Base-by-base conservation (phyloP, 345 rosid species). In the Eucalyptus coolabah region DNA sequence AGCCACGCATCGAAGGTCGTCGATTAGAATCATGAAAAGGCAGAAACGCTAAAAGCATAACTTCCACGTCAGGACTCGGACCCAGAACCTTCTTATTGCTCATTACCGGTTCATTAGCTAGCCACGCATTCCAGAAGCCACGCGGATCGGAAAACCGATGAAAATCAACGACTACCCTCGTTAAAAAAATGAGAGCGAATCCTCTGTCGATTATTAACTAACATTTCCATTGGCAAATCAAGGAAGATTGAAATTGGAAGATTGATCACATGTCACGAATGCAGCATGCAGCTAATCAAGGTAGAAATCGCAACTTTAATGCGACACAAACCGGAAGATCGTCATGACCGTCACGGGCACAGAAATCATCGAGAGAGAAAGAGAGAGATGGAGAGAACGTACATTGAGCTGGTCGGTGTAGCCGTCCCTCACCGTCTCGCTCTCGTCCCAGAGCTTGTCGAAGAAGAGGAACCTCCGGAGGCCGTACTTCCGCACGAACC, bases 361-460 rank as follows among this genome's bases (percentile, higher is more conserved):
- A 17, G 88, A 89, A 81, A 45, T 21, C 81, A 26, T 56, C 8
- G 14, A 72, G 51, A 53, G 85, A 87, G 8, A 47, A 7, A 44
- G 56, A 16, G 47, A 53, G 50, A 72, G 8, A 47, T 18, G 16
- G 56, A 16, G 49, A 72, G 69, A 81, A 89, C 97, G 60, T 91
- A 98, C 99, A 93, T 96, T 93, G 94, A 98, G 99, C 92, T 95
- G 96, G 45, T 89, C 92, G 19, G 96, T 96, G 96, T 98, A 96
- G 24, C 96, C 94, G 3, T 81, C 83, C 4, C 99, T 90, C 0
- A 97, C 99, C 24, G 94, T 95, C 91, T 97, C 98, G 93, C 99
- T 97, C 90, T 96, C 99, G 89, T 95, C 95, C 86, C 96, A 95
- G 26, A 98, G 99, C 93, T 97, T 97, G 86, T 98, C 99, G 65